Evolutionary conservation across 306 rosid species (phyloP).

Genomic region (Castanopsis chinensis): DNA sequence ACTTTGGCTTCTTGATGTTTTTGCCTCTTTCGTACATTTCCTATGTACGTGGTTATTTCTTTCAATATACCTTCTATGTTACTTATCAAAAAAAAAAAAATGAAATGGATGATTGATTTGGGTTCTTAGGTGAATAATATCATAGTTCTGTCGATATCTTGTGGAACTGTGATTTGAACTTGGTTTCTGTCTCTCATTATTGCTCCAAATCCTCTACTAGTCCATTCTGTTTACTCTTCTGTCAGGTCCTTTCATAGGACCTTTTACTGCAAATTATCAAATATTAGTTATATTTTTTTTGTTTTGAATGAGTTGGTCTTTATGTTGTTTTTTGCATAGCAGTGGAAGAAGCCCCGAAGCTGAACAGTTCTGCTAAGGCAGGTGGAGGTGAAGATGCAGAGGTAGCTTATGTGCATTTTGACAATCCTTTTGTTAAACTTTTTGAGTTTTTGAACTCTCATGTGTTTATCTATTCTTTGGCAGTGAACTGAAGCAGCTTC

Average conservation of each 20-base stretch:
- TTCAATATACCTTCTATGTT: no score
- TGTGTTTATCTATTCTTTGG: slow-evolving; percentile 9
- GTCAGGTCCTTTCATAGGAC: not conserved
- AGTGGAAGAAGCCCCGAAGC: slow-evolving; percentile 51
- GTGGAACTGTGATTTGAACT: slow-evolving; percentile 8
- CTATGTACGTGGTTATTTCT: no score
- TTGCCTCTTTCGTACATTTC: no score
- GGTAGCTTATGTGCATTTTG: slow-evolving; percentile 32
- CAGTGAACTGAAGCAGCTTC: slow-evolving; percentile 37
- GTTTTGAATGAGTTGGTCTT: not conserved
- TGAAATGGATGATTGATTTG: slow-evolving; percentile 4
- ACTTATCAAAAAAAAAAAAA: no score
- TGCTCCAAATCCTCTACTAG: not conserved
- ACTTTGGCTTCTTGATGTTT: no score
- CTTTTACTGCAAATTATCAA: not conserved
- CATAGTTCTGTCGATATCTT: not conserved
- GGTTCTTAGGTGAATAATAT: not conserved
- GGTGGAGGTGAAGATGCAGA: slow-evolving; percentile 46
- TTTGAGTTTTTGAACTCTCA: not conserved
- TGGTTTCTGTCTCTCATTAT: not conserved
- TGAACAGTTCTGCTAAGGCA: slow-evolving; percentile 33
- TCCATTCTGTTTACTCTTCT: not conserved
- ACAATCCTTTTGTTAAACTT: not conserved
- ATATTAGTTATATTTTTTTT: not conserved
- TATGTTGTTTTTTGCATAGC: not conserved